Evolutionary conservation across 2,329 filamentous ascomycete genomes (phyloP).

Genomic region (Colletotrichum sp.): DNA sequence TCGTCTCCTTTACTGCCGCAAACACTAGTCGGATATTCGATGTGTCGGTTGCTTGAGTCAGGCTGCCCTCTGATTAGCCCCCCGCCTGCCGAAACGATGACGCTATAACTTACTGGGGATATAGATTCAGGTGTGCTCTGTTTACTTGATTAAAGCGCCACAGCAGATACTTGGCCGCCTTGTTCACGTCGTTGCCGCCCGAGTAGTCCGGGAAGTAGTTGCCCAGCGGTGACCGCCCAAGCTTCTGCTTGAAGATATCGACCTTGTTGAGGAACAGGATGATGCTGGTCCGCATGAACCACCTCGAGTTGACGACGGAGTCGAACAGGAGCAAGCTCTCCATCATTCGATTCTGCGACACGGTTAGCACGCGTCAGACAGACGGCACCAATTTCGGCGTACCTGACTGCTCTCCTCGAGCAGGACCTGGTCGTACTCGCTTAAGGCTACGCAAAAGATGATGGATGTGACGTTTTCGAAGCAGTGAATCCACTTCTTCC

Average conservation of each 20-base stretch:
- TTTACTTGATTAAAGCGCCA: slow-evolving; percentile 99
- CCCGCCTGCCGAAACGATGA: background rate
- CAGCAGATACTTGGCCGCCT: slow-evolving; percentile 94
- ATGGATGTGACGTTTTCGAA: slow-evolving; percentile 99
- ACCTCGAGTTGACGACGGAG: slow-evolving; percentile 97
- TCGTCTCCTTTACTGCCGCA: slow-evolving; percentile 97
- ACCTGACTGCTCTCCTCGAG: slow-evolving; percentile 98
- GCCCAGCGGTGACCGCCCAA: slow-evolving; percentile 84
- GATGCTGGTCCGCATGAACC: slow-evolving; percentile 99
- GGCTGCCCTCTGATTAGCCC: slow-evolving; percentile 54
- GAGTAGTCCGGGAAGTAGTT: slow-evolving; percentile 99
- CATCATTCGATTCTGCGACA: slow-evolving; percentile 93
- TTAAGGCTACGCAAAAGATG: slow-evolving; percentile 97
- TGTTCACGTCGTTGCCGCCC: slow-evolving; percentile 96
- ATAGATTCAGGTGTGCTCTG: slow-evolving; percentile 91
- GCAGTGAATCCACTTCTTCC: slow-evolving; percentile 99
- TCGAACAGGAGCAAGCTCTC: slow-evolving; percentile 96
- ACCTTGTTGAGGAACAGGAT: slow-evolving; percentile 99
- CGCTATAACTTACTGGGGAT: slow-evolving; percentile 82
- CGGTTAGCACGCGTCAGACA: slow-evolving; percentile 21
- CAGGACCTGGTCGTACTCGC: slow-evolving; percentile 97
- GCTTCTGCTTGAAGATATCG: slow-evolving; percentile 95
- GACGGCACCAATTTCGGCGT: slow-evolving; percentile 32
- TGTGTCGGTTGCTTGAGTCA: slow-evolving; percentile 98
- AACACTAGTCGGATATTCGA: slow-evolving; percentile 98